Evolutionary conservation across 371 early-diverging fungal genomes (phyloP), one percentile per base, ranked within the genome.

Genomic region (Capniomyces stellatus): DNA sequence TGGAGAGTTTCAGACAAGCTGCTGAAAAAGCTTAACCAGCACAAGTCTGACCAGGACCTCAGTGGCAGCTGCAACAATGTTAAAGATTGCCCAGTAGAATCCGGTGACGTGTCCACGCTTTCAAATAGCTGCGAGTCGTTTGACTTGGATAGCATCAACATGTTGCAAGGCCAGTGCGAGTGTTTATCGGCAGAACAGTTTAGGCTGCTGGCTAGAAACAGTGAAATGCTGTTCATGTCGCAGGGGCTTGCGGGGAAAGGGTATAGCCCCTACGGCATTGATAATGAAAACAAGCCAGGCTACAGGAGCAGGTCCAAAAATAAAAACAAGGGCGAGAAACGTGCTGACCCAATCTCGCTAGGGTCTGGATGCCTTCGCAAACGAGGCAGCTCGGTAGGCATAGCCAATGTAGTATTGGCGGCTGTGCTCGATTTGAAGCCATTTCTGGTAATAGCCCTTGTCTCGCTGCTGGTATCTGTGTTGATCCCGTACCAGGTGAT

Each of bases 401-500:
- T 35, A 10, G 21, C 15, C 8, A 27, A 27, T 24, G 8, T 21
- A 4, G 2, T 48, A 3, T 12, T n/a, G 12, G 3, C 29, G 27
- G 8, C 3, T 3, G 2, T 48, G 2, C 8, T 48, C 15, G 27
- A 8, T n/a, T 23, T 10, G 24, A 60, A 67, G 43, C 54, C 60
- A 13, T 35, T 69, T 10, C 29, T 51, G 0, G 31, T 23, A 6
- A n/a, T 64, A 52, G 25, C 63, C 28, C 54, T 23, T 1, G 56
- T 51, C 2, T 57, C 56, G 0, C 42, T 49, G 15, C 18, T 57
- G 52, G 85, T 85, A 2, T 77, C 78, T 27, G 78, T 82, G 0
- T 74, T 77, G 63, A 78, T 84, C 22, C 85, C 87, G 1, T 87
- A 84, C 64, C 87, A 87, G 59, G 83, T 85, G 71, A 82, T 82